Conservation (phyloP, 2,329 filamentous ascomycete genomes). For the Acrodontium crateriforme region DNA sequence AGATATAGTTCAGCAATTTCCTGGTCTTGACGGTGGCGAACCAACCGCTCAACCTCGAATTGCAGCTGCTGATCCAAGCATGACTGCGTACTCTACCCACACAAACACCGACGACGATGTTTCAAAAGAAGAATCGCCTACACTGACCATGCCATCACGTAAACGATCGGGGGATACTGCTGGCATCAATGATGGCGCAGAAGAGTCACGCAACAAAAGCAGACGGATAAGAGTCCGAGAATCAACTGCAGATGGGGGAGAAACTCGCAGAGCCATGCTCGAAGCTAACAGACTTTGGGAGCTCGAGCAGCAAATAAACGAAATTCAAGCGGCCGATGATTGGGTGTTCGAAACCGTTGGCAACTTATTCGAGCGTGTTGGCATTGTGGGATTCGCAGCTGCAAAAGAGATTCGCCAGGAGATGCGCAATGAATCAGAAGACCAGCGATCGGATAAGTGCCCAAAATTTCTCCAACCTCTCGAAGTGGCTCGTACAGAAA, state of each 20-base stretch:
- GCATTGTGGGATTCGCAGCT: conserved; percentile 26
- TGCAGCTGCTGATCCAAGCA: conserved; percentile 14
- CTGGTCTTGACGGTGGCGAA: conserved; percentile 16
- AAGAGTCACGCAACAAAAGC: conserved; percentile 44
- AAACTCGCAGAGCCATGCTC: conserved; percentile 22
- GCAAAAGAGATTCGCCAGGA: conserved; percentile 17
- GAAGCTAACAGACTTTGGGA: conserved; percentile 40
- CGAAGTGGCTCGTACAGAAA: conserved; percentile 10
- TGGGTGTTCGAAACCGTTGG: conserved; percentile 42
- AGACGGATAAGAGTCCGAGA: conserved; percentile 48
- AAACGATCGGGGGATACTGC: conserved; percentile 49
- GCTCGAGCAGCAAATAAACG: conserved; percentile 40
- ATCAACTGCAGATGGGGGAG: conserved; percentile 35
- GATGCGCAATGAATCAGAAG: conserved; percentile 6
- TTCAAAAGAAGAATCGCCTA: conserved; percentile 16
- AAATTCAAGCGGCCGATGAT: conserved; percentile 42
- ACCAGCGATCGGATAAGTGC: conserved; percentile 1
- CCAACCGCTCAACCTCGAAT: conserved; percentile 20
- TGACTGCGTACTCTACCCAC: conserved; percentile 1
- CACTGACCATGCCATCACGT: conserved; percentile 30
- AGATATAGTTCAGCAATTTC: conserved; percentile 18
- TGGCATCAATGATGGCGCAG: conserved; percentile 42
- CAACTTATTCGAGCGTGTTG: conserved; percentile 38
- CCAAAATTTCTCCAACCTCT: conserved; percentile 6
- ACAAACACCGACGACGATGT: conserved; percentile 16